phyloP scores from a whole-genome alignment of 352 stramenopile species.

The Phytopythium delawarense region DNA sequence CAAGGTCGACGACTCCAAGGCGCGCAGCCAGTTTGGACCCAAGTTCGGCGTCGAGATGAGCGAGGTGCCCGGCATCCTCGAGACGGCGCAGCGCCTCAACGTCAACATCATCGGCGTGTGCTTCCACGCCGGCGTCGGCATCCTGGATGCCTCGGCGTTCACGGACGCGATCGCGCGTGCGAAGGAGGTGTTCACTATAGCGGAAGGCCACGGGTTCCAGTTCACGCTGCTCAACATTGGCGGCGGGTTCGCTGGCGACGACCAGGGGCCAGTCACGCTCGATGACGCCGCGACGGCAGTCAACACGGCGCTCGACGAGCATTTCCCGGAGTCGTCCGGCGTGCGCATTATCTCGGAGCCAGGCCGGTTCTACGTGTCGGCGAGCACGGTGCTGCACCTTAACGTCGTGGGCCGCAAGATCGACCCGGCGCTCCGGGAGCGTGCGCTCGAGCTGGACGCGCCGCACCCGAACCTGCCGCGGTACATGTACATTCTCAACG shows the following conservation, averaged over 20 bases:
- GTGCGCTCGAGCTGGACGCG: slow-evolving; percentile 6
- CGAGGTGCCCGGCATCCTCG: slow-evolving; percentile 56
- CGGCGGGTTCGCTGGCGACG: slow-evolving; percentile 74
- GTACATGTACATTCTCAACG: slow-evolving; percentile 57
- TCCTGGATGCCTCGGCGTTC: slow-evolving; percentile 66
- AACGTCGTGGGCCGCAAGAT: slow-evolving; percentile 62
- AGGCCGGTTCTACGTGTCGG: slow-evolving; percentile 81
- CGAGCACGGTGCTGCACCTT: slow-evolving; percentile 65
- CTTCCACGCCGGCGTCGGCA: slow-evolving; percentile 88
- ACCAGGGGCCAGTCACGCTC: slow-evolving; percentile 41
- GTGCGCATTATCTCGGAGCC: slow-evolving; percentile 88
- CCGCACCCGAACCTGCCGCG: slow-evolving; percentile 18
- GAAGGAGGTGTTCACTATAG: slow-evolving; percentile 64
- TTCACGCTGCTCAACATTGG: slow-evolving; percentile 86
- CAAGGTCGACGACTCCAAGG: slow-evolving; percentile 84
- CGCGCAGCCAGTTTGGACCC: slow-evolving; percentile 63
- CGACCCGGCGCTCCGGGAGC: slow-evolving; percentile 23
- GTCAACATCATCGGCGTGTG: slow-evolving; percentile 79
- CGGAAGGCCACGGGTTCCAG: slow-evolving; percentile 39
- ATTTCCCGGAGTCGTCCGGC: slow-evolving; percentile 34
- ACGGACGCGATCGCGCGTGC: slow-evolving; percentile 69
- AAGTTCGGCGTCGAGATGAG: slow-evolving; percentile 80
- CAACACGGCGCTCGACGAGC: slow-evolving; percentile 31
- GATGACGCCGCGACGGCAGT: slow-evolving; percentile 35
- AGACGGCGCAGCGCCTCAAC: slow-evolving; percentile 43